Evolutionary conservation across 2,329 filamentous ascomycete genomes (phyloP).

Genomic region (Orbilia brochopaga): DNA sequence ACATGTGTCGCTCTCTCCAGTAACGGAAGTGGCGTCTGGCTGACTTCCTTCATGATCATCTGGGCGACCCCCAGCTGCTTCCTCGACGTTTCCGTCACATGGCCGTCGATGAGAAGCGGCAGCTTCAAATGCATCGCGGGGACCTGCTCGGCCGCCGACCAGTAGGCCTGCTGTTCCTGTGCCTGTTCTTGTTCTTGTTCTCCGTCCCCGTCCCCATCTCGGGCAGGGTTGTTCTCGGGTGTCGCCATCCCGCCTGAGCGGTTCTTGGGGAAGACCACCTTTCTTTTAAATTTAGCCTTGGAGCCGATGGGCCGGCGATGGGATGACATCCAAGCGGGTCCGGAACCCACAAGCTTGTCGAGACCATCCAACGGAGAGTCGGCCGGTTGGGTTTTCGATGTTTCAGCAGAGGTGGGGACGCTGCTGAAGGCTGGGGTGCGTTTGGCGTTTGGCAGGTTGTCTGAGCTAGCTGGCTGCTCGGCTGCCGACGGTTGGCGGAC

Average conservation of each 20-base stretch:
- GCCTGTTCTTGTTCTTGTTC: neutral
- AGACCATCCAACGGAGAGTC: neutral
- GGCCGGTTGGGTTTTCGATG: no score
- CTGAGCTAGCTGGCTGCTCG: no score
- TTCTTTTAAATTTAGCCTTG: slow-evolving; percentile 30
- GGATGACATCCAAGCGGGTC: slow-evolving; percentile 22
- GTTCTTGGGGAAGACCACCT: slow-evolving; percentile 30
- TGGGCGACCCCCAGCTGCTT: slow-evolving; percentile 36
- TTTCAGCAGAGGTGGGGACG: no score
- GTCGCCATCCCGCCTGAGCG: slow-evolving; percentile 18
- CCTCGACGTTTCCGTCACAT: slow-evolving; percentile 38
- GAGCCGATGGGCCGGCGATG: slow-evolving; percentile 18
- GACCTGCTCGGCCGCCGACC: slow-evolving; percentile 12
- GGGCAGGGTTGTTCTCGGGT: neutral
- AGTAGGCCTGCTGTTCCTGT: no score
- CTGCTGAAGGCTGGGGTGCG: no score
- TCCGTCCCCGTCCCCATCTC: neutral
- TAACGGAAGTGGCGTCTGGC: slow-evolving; percentile 17
- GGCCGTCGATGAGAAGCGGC: slow-evolving; percentile 41
- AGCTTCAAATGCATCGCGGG: slow-evolving; percentile 33
- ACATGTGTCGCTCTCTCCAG: slow-evolving; percentile 53
- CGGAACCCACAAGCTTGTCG: neutral
- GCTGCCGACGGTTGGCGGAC: no score
- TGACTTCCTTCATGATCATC: slow-evolving; percentile 29
- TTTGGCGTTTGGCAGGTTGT: no score